phyloP scores from a whole-genome alignment of 2,329 filamentous ascomycete genomes.

The Monosporascus cannonballus region DNA sequence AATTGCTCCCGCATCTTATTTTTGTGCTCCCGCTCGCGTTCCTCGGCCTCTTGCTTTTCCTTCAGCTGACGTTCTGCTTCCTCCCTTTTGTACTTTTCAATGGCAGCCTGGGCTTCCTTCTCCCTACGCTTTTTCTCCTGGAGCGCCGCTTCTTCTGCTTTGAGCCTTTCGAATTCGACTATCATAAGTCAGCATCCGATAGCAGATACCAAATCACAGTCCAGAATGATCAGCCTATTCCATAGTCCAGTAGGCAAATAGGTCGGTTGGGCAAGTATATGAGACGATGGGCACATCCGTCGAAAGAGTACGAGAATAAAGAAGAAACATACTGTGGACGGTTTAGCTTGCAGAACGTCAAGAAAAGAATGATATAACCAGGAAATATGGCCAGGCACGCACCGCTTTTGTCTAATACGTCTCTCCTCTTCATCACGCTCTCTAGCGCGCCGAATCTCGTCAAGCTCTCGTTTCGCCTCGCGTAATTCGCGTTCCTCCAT shows the following conservation, averaged over 20 bases:
- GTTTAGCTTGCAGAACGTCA: not conserved
- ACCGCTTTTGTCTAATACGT: constrained; percentile 42
- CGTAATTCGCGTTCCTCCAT: constrained; percentile 32
- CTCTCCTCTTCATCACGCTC: constrained; percentile 43
- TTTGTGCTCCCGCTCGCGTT: constrained; percentile 48
- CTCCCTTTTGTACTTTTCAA: constrained; percentile 45
- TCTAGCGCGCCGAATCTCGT: constrained; percentile 34
- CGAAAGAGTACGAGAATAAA: no score
- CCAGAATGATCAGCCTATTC: not conserved
- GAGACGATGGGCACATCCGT: no score
- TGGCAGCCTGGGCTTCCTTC: constrained; percentile 42
- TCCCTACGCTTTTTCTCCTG: constrained; percentile 38
- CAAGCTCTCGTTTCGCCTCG: constrained; percentile 26
- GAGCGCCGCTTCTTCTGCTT: constrained; percentile 37
- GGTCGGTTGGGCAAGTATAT: not conserved
- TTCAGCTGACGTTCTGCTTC: constrained; percentile 41
- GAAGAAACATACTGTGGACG: not conserved
- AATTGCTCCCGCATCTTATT: constrained; percentile 52
- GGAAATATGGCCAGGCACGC: not conserved
- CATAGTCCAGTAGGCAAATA: not conserved
- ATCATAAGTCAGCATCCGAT: not conserved
- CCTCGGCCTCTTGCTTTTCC: constrained; percentile 42
- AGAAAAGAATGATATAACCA: not conserved
- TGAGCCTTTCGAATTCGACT: constrained; percentile 41
- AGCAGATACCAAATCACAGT: not conserved